phyloP scores from a whole-genome alignment of 164 flowering plant genomes.

The Dillenia turbinata region DNA sequence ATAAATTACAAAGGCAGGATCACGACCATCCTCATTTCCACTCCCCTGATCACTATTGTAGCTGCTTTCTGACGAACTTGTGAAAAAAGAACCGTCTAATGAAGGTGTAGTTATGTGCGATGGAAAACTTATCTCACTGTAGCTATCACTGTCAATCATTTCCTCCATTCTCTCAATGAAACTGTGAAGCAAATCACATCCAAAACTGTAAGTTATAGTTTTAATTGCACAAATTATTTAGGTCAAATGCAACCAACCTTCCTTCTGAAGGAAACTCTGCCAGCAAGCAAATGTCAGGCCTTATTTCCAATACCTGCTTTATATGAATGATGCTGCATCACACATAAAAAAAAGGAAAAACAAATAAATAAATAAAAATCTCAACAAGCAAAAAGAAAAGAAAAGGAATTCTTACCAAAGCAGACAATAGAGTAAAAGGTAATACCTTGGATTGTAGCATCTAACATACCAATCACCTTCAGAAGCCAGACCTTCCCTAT shows the following conservation, averaged over 20 bases:
- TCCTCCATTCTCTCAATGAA: conserved; percentile 45
- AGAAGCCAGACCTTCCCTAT: conserved; percentile 85
- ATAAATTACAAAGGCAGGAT: conserved; percentile 32
- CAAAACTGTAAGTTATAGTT: conserved; percentile 3
- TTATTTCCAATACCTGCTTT: conserved; percentile 46
- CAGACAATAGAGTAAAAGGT: not conserved
- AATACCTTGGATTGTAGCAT: conserved; percentile 57
- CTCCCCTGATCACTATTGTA: conserved; percentile 73
- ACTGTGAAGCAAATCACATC: conserved; percentile 32
- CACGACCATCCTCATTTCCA: conserved; percentile 68
- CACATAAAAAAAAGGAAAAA: not conserved
- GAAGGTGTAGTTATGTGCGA: conserved; percentile 39
- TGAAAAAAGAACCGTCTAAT: conserved; percentile 38
- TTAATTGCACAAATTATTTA: conserved; percentile 3
- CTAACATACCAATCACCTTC: conserved; percentile 69
- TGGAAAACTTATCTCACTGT: conserved; percentile 44
- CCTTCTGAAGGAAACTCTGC: conserved; percentile 86
- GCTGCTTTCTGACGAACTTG: conserved; percentile 65
- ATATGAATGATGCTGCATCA: conserved; percentile 50
- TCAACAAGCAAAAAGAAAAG: not conserved
- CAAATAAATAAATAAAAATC: not conserved
- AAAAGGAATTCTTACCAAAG: not conserved
- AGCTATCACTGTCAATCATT: conserved; percentile 42
- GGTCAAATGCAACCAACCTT: conserved; percentile 35
- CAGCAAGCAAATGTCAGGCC: conserved; percentile 59